These are phyloP conservation scores for Carex littledalei DNA, from an alignment of 176 grass and related monocot genomes.

Conservation along the genomic window DNA sequence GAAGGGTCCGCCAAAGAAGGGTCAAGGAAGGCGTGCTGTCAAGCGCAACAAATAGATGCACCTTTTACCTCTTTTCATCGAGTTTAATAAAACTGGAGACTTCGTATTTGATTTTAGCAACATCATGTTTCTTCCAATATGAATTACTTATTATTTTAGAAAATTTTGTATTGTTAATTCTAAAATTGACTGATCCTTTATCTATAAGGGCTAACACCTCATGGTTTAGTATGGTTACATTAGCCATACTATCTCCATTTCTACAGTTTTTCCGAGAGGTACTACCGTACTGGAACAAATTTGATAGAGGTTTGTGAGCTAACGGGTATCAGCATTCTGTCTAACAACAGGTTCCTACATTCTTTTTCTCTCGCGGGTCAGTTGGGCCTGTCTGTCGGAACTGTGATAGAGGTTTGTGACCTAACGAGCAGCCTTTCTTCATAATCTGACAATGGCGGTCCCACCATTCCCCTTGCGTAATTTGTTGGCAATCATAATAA, in stretches of 20 bases:
- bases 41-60: constrained; percentile 71
- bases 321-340: too few relatives aligned
- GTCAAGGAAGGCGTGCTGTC: constrained; percentile 83
- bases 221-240: neutral
- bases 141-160: constrained; percentile 1
- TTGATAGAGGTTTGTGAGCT: neutral
- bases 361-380: too few relatives aligned
- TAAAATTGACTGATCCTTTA: neutral
- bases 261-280: neutral
- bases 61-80: neutral
- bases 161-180: neutral
- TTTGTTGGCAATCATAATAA: too few relatives aligned
- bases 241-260: neutral
- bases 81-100: constrained; percentile 6
- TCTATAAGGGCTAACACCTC: neutral
- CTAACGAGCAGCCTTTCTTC: too few relatives aligned
- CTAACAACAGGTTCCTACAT: too few relatives aligned
- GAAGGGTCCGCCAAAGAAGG: constrained; percentile 95
- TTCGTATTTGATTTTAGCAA: neutral
- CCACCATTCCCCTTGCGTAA: too few relatives aligned
- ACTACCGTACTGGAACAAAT: neutral
- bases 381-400: too few relatives aligned
- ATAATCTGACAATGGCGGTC: too few relatives aligned
- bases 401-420: too few relatives aligned
- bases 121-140: neutral